phyloP scores from a whole-genome alignment of 2,329 filamentous ascomycete species.

The Colletotrichum liriopes region DNA sequence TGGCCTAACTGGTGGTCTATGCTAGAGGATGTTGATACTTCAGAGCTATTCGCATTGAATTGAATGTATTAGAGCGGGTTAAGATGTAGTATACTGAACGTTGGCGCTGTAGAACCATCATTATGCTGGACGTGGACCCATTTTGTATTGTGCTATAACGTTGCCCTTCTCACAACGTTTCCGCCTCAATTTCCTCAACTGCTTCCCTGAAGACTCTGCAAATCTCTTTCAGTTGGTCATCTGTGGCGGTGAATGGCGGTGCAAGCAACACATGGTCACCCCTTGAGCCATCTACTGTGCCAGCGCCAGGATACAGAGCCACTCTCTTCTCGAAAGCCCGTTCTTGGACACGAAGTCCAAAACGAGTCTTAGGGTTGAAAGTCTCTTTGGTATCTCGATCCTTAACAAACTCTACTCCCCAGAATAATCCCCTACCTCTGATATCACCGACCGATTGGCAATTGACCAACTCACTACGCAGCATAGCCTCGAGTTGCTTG shows the following conservation, averaged over 20 bases:
- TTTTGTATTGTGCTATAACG: neutral
- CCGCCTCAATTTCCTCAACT: constrained; percentile 31
- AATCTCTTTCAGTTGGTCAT: constrained; percentile 22
- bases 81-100: neutral
- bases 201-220: constrained; percentile 31
- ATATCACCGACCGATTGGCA: constrained; percentile 58
- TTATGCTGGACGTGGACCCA: neutral
- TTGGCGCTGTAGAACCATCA: neutral
- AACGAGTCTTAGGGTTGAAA: constrained; percentile 50
- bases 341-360: constrained; percentile 49
- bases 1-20: constrained; percentile 45
- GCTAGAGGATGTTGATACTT: constrained; percentile 40
- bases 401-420: constrained; percentile 63
- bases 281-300: constrained; percentile 70
- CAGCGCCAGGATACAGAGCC: constrained; percentile 68
- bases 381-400: constrained; percentile 55
- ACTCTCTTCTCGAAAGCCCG: constrained; percentile 48
- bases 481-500: constrained; percentile 47
- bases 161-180: neutral
- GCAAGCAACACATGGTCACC: constrained; percentile 81
- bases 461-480: constrained; percentile 48
- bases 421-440: constrained; percentile 61
- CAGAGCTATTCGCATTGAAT: constrained; percentile 26
- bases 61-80: neutral
- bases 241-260: constrained; percentile 76